phyloP scores from a whole-genome alignment of 345 rosid species.

The Odontarrhena argentea region DNA sequence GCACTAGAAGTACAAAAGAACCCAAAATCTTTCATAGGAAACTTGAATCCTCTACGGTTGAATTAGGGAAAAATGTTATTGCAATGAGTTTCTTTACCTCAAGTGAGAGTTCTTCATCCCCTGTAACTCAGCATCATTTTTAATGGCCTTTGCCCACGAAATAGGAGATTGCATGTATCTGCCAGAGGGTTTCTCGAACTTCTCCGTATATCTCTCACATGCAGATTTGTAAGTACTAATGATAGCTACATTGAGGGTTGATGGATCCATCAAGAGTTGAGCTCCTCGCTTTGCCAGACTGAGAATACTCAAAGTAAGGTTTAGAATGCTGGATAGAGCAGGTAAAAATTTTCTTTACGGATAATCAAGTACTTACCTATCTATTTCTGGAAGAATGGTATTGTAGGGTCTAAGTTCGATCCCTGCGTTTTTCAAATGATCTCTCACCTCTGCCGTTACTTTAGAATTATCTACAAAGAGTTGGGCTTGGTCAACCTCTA shows the following conservation, averaged over 20 bases:
- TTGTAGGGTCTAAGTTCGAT: constrained; percentile 70
- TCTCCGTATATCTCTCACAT: constrained; percentile 49
- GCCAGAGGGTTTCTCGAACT: constrained; percentile 55
- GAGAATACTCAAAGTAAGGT: constrained; percentile 36
- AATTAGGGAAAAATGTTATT: constrained; percentile 1
- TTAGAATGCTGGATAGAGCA: constrained; percentile 19
- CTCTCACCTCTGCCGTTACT: constrained; percentile 70
- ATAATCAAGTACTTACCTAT: constrained; percentile 49
- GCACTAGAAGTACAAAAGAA: constrained; percentile 20
- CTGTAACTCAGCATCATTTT: constrained; percentile 75
- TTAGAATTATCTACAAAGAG: constrained; percentile 71
- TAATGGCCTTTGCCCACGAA: constrained; percentile 80
- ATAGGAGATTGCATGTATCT: constrained; percentile 78
- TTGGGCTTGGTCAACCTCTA: constrained; percentile 67
- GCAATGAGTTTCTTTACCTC: constrained; percentile 51
- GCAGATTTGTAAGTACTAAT: constrained; percentile 71
- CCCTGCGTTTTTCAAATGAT: constrained; percentile 71
- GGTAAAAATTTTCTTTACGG: background rate
- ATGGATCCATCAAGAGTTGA: constrained; percentile 82
- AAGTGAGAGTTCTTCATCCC: constrained; percentile 90
- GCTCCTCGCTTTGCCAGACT: constrained; percentile 76
- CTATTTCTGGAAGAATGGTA: constrained; percentile 74
- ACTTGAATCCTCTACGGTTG: background rate
- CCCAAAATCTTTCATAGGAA: background rate
- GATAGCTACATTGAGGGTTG: constrained; percentile 81